phyloP scores from a whole-genome alignment of 2,329 filamentous ascomycete genomes.

The Pyricularia sp. region DNA sequence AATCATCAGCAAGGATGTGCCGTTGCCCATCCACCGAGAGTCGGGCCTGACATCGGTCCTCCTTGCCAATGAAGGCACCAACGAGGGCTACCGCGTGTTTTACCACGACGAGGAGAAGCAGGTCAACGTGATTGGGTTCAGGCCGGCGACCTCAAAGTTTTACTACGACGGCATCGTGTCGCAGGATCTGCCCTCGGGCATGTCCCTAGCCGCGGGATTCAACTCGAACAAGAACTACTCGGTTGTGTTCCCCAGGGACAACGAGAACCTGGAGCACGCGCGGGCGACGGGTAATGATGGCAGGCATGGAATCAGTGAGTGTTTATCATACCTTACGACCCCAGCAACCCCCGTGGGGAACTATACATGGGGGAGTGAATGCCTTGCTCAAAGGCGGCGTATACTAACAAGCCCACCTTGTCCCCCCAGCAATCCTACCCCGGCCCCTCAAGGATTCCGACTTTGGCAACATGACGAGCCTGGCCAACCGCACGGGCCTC shows the following conservation, averaged over 20 bases:
- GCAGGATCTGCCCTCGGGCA: constrained; percentile 16
- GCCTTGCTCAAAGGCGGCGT: neutral
- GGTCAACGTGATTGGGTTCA: constrained; percentile 22
- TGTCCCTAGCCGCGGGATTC: constrained; percentile 21
- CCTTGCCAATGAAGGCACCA: constrained; percentile 18
- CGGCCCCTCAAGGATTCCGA: constrained; percentile 17
- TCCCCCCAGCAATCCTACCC: constrained; percentile 21
- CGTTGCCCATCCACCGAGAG: constrained; percentile 16
- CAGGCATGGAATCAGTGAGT: neutral
- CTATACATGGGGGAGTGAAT: neutral
- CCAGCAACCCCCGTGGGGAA: neutral
- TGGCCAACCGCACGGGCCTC: constrained; percentile 8
- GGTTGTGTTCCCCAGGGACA: constrained; percentile 22
- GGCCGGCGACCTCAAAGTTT: constrained; percentile 19
- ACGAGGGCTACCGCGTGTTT: constrained; percentile 26
- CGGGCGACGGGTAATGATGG: neutral
- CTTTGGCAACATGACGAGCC: constrained; percentile 16
- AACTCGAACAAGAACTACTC: constrained; percentile 21
- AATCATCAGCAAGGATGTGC: constrained; percentile 17
- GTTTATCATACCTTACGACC: neutral
- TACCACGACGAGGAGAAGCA: constrained; percentile 23
- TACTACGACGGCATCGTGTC: constrained; percentile 21
- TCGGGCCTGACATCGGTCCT: constrained; percentile 22
- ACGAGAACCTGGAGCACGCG: constrained; percentile 16
- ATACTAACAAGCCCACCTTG: neutral